phyloP scores from a whole-genome alignment of 2,329 filamentous ascomycete species.

The Paecilomyces niveus region DNA sequence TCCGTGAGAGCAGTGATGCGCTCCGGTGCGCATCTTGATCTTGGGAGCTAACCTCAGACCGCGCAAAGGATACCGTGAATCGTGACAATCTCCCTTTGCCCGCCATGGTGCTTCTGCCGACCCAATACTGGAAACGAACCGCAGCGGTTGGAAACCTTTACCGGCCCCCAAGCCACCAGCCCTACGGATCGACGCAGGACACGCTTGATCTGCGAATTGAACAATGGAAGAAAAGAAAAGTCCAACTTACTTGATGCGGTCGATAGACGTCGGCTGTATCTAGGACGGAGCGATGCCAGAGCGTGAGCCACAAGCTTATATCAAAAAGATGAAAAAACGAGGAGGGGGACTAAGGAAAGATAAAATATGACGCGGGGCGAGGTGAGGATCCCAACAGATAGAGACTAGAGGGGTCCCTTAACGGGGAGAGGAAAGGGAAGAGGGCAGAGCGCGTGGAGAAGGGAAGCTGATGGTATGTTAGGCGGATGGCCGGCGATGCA shows the following conservation, averaged over 20 bases:
- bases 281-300: conserved; percentile 9
- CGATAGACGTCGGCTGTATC: conserved; percentile 41
- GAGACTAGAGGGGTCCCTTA: conserved; percentile 5
- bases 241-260: conserved; percentile 38
- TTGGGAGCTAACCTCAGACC: not conserved
- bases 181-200: not conserved
- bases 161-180: not conserved
- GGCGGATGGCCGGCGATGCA: conserved; percentile 1
- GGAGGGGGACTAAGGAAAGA: conserved; percentile 1
- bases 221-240: conserved; percentile 6
- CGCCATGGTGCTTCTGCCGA: not conserved
- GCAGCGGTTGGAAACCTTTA: not conserved
- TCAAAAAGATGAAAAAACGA: conserved; percentile 2
- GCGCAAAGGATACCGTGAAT: not conserved
- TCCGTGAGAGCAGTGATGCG: not conserved
- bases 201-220: not conserved
- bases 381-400: not conserved
- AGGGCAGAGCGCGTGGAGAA: conserved; percentile 9
- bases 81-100: not conserved
- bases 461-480: conserved; percentile 5
- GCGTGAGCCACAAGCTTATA: conserved; percentile 12
- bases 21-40: not conserved
- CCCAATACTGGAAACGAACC: not conserved
- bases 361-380: conserved; percentile 1
- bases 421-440: conserved; percentile 6